Evolutionary conservation across 2,329 filamentous ascomycete species (phyloP), one percentile per base, ranked within the genome.

Genomic region (Lachnellula subtilissima): DNA sequence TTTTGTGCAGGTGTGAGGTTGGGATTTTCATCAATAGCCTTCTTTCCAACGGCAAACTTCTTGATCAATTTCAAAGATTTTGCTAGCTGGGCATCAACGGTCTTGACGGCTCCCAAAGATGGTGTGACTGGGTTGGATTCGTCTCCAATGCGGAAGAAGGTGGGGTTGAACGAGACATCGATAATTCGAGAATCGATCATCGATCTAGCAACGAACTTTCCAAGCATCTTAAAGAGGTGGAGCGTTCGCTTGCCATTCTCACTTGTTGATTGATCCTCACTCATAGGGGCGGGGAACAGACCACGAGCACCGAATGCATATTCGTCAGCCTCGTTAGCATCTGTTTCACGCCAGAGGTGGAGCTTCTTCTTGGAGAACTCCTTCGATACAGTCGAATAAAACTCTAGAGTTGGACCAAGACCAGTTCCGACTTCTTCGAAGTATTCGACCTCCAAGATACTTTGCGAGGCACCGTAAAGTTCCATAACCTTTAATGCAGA

Each of bases 401-500:
- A 99, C 70, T 99, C 94, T 14, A 99, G 80, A 0, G 94, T 99
- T 4, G 94, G 94, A 0, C 94, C 94, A 47, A 99, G 79, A 48
- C 94, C 94, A 23, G 95, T 99, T 55, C 94, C 94, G 22, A 99
- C 94, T 74, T 99, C 94, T 67, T 97, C 94, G 64, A 99, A 99
- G 69, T 99, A 99, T 68, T 99, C 95, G 2, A 99, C 93, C 69
- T 99, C 94, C 0, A 99, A 76, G 28, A 97, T 89, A 70, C 93
- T 97, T 57, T 96, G 90, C 1, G 93, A 96, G n/a, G 90, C 90
- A 0, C 94, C 94, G 67, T 99, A 99, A 2, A 97, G 82, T 65
- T 99, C 93, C 93, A 99, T 97, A 32, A 99, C 94, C 73, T 99
- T 99, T 71, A 97, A 79, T 0, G 94, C 94, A 14, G 94, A 97